Base-by-base conservation (phyloP, 352 stramenopile genomes). In the Globisporangium paroecandrum region DNA sequence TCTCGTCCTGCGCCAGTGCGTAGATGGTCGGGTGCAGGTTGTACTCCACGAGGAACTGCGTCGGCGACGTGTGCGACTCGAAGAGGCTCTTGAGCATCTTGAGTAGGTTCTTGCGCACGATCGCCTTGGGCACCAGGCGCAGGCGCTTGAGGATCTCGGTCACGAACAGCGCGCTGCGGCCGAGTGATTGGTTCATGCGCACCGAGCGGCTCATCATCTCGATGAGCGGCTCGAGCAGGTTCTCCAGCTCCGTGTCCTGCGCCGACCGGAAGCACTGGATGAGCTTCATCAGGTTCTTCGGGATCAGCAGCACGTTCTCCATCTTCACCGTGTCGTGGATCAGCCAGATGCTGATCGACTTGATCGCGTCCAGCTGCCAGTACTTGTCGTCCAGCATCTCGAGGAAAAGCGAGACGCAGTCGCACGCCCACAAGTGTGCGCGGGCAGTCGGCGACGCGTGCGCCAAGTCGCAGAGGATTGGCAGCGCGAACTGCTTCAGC, bases 81-180 rank as follows among this genome's bases (percentile, higher is more conserved):
- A 97, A 96, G 1, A 98, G 79, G 51, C 78, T 82, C 69, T 97
- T 95, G 62, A 98, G 87, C 77, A 98, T 97, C 70, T 95, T 95
- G 60, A 98, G 85, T 60, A 98, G 69, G 62, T 96, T 96, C 64
- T 96, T 97, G 54, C 89, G 84, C 46, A 97, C 90, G 41, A 97
- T 92, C 0, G 90, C 91, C 71, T 97, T 97, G 3, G 86, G 82
- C 34, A 90, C 79, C 12, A 90, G 81, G 5, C 80, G 83, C 43
- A 98, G 65, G 0, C 90, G 86, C 32, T 73, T 82, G 20, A 97
- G 76, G 51, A 97, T 80, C 67, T 97, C 89, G 8, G 68, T 79
- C 64, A 98, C 83, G 47, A 97, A 98, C 34, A 97, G 70, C 29
- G 79, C 80, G 32, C 79, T 96, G 25, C 83, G 81, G 22, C 91